Evolutionary conservation across 805 yeast species (phyloP), one percentile per base, ranked within the genome.

Genomic region (Starmerella floricola): DNA sequence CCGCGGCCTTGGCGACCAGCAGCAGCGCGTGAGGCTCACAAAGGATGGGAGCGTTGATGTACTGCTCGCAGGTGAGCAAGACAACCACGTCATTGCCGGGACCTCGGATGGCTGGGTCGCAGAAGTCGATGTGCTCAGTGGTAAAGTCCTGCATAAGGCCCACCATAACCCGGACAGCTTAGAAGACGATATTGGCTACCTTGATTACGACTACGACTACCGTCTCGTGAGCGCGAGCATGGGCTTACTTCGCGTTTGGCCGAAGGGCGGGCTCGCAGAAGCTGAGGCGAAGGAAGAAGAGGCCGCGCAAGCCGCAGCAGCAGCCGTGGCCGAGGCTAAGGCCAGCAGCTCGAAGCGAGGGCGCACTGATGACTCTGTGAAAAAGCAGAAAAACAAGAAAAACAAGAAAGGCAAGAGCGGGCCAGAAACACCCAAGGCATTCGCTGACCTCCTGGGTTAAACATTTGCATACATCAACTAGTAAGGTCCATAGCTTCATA

Each of bases 181-280:
- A 6, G 58, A 64, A 2, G 97, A 87, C 56, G 95, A 84, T 49
- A 88, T 85, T 2, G 69, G 73, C 0, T 68, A 71, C 34, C 63
- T 88, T 48, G 96, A 86, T 56, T 65, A 84, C 41, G 98, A 88
- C 59, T 74, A 58, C 50, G 80, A 79, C 42, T 91, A 85, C 55
- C 71, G 95, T 46, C 63, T 86, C 41, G 74, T 82, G 3, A 76
- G 82, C 58, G 85, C 80, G 5, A 91, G 95, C 17, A 79, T 87
- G 86, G 88, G 82, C 36, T 67, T 70, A 21, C 64, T 88, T 44
- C 79, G 78, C 52, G 65, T 88, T 5, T 88, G 97, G 97, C 66
- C 71, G 8, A 41, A 40, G 5, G 45, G 34, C 34, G 57, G 50
- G 43, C 37, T 38, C 17, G 51, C 39, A 33, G 39, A 28, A 28